Evolutionary conservation across 352 stramenopile genomes (phyloP), one percentile per base, ranked within the genome.

Genomic region (Phytophthora lateralis): DNA sequence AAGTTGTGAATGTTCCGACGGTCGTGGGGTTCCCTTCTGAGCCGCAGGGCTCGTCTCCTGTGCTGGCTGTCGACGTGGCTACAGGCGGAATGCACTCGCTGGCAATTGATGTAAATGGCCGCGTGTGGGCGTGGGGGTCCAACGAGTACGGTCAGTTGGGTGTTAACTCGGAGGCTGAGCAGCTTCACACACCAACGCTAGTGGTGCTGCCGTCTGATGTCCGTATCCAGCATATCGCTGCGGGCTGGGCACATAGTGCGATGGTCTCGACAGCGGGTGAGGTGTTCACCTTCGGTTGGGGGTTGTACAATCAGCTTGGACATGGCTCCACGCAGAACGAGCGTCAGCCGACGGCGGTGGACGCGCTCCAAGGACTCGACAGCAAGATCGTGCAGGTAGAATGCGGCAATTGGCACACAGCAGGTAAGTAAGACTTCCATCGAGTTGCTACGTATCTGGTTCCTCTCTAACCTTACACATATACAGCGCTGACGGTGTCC

Each of bases 321-420:
- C 81, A 91, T 29, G 80, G 82, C 4, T 57, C 39, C 1, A 78
- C 82, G 3, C 62, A 80, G 7, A 56, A 86, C 49, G 51, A 73
- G 26, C 15, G 7, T 20, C n/a, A 30, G 3, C 80, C 82, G 0
- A 44, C 47, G 14, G 24, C 32, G 7, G 70, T 91, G 6, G 57
- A 73, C 3, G 82, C 83, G 3, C 51, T 94, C 4, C 56, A 72
- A 44, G 85, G 83, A 10, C 57, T 94, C 9, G 73, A 80, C 27
- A 77, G 71, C 39, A 46, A 72, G 2, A 57, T 93, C 9, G 47
- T 74, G 3, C 65, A 78, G 18, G 67, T 91, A 24, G 76, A 78
- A 0, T 94, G 85, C 42, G 85, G 85, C 4, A 89, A 70, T 30
- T 94, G 85, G 82, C 83, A 94, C 64, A 89, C 83, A 8, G 74